These are phyloP conservation scores for Leccinum ochraceum DNA, from an alignment of 768 basidiomycete species.

Conservation along the genomic window DNA sequence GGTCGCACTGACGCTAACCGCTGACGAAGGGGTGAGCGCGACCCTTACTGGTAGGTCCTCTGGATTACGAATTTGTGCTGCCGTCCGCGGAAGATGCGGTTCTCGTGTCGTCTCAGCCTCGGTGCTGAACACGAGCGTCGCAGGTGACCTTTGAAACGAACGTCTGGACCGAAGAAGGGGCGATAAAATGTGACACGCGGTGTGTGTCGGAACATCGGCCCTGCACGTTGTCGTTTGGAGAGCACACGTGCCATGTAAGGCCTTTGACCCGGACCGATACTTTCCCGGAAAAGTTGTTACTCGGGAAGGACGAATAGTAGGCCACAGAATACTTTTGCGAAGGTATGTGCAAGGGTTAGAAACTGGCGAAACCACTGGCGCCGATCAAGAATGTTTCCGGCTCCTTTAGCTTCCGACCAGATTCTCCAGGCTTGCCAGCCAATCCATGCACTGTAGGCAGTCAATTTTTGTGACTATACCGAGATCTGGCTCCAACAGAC, in stretches of 20 bases:
- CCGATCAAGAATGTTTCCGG: not conserved
- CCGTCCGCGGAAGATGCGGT: not conserved
- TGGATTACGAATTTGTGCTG: not conserved
- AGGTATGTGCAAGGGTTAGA: not conserved
- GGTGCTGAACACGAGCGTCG: not conserved
- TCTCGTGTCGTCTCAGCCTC: not conserved
- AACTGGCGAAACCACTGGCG: not conserved
- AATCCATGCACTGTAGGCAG: not conserved
- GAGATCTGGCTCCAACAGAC: not conserved
- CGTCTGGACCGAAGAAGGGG: not conserved
- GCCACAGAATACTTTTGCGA: conserved; percentile 5
- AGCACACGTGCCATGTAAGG: conserved; percentile 11
- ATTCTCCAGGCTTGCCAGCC: not conserved
- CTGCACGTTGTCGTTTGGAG: conserved; percentile 13
- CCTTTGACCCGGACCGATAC: conserved; percentile 3
- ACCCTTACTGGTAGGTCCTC: not conserved
- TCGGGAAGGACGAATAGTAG: conserved; percentile 1
- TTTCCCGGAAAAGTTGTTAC: conserved; percentile 12
- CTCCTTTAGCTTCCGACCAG: not conserved
- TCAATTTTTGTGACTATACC: not conserved
- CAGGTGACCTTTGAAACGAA: not conserved
- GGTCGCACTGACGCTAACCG: not conserved
- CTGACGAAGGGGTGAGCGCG: not conserved
- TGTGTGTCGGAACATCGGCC: not conserved
- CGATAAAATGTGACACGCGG: not conserved